phyloP scores from a whole-genome alignment of 148 eudicot species.

The Amaranthus cruentus region DNA sequence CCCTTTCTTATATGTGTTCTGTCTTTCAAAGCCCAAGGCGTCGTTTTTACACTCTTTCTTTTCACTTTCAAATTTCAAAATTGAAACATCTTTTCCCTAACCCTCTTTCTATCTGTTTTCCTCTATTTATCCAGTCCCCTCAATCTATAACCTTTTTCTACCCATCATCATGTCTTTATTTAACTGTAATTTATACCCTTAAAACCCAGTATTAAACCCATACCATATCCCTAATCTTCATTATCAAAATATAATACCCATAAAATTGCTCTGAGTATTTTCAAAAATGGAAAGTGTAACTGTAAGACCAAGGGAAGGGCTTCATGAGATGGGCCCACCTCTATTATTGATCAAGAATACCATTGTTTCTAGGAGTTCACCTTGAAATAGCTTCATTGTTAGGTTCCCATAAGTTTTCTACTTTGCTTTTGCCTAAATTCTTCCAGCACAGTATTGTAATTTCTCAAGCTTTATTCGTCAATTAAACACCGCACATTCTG shows the following conservation, averaged over 20 bases:
- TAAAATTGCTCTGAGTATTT: neutral
- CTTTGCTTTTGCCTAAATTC: slow-evolving; percentile 54
- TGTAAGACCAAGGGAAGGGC: slow-evolving; percentile 60
- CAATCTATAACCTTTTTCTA: slow-evolving; percentile 32
- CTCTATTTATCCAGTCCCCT: neutral
- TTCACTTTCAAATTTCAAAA: too few species aligned
- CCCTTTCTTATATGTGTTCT: too few species aligned
- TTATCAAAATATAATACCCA: neutral
- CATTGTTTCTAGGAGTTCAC: slow-evolving; percentile 74
- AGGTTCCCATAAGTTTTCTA: slow-evolving; percentile 55
- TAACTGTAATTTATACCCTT: neutral
- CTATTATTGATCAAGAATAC: slow-evolving; percentile 74
- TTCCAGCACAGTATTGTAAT: slow-evolving; percentile 57
- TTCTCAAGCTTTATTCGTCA: slow-evolving; percentile 90
- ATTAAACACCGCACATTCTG: slow-evolving; percentile 44
- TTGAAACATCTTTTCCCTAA: neutral
- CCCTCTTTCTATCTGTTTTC: neutral
- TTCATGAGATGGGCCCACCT: slow-evolving; percentile 72
- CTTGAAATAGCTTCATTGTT: slow-evolving; percentile 67
- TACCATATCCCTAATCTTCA: neutral
- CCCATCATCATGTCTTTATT: neutral
- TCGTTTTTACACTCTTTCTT: too few species aligned
- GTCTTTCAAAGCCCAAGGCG: too few species aligned
- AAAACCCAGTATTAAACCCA: neutral
- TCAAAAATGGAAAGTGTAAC: slow-evolving; percentile 32